A percentile compares a stretch with the other conserved stretches of the same genome.
These are phyloP conservation scores for Microcera coccophila DNA, from an alignment of 2,329 filamentous ascomycete genomes.

Conservation along the genomic window DNA sequence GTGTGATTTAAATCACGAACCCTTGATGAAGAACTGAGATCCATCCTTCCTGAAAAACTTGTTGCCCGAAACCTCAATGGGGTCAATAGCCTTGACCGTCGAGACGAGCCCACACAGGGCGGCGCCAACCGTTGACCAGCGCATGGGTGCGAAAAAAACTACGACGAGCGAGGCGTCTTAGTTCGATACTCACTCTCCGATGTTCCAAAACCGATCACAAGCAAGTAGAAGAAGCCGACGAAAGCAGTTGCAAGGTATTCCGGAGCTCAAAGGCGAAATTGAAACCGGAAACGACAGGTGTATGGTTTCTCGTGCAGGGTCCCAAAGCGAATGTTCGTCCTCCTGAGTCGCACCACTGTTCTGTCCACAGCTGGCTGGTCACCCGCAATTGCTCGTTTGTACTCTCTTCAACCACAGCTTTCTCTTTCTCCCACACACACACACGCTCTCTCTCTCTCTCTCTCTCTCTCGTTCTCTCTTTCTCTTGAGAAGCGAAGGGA, in stretches of 20 bases:
- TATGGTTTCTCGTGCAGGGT: neutral
- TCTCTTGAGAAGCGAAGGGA: neutral
- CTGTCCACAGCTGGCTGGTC: neutral
- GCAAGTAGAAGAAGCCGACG: neutral
- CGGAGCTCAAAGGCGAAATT: neutral
- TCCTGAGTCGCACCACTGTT: neutral
- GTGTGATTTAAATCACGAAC: conserved; percentile 37
- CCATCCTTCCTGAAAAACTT: conserved; percentile 85
- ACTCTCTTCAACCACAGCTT: too few relatives aligned
- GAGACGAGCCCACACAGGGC: conserved; percentile 34
- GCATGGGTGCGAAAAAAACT: conserved; percentile 32
- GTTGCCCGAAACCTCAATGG: conserved; percentile 60
- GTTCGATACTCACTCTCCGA: neutral
- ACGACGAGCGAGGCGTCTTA: neutral
- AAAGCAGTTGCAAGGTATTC: neutral
- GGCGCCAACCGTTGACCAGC: conserved; percentile 31
- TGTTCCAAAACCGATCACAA: neutral
- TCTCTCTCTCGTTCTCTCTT: too few relatives aligned
- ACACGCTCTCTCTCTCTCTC: too few relatives aligned
- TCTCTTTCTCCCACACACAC: too few relatives aligned
- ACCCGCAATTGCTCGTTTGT: too few relatives aligned
- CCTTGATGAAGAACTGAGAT: conserved; percentile 80
- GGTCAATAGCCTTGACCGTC: conserved; percentile 40
- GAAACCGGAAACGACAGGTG: neutral
- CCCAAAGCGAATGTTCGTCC: neutral